These are phyloP conservation scores for Aspergillus japonicus DNA, from an alignment of 2,329 filamentous ascomycete species.

Conservation along the genomic window DNA sequence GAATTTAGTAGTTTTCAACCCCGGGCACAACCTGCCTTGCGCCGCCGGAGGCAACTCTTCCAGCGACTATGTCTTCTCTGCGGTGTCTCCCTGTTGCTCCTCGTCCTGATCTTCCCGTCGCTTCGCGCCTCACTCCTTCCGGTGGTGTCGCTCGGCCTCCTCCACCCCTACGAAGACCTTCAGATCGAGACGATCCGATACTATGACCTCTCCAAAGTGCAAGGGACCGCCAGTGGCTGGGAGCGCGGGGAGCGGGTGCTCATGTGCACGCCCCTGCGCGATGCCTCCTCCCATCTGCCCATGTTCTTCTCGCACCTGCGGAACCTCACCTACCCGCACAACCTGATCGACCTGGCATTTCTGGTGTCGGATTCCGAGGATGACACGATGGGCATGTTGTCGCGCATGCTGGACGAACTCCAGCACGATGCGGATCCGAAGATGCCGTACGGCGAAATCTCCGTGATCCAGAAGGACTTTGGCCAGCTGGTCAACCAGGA, in stretches of 20 bases:
- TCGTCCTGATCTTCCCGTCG: constrained; percentile 75
- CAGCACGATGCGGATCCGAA: constrained; percentile 77
- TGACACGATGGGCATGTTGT: constrained; percentile 73
- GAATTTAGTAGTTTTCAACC: constrained; percentile 70
- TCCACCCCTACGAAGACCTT: constrained; percentile 66
- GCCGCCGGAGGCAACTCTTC: constrained; percentile 71
- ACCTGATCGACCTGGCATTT: constrained; percentile 93
- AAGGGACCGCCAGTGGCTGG: constrained; percentile 90
- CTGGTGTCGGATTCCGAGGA: constrained; percentile 97
- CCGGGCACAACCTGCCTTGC: constrained; percentile 69
- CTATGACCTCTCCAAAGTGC: constrained; percentile 89
- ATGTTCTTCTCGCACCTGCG: constrained; percentile 99
- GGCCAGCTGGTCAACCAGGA: constrained; percentile 97
- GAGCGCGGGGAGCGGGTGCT: constrained; percentile 94
- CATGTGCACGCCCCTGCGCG: constrained; percentile 88
- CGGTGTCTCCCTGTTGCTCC: constrained; percentile 57
- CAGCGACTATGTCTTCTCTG: constrained; percentile 63
- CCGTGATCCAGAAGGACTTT: constrained; percentile 98
- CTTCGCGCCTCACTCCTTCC: constrained; percentile 63
- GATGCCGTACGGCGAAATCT: constrained; percentile 90
- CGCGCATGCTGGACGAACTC: constrained; percentile 71
- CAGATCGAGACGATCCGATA: constrained; percentile 94
- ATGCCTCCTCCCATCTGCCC: constrained; percentile 83
- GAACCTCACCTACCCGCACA: constrained; percentile 96
- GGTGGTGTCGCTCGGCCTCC: constrained; percentile 66